Percentiles rank a stretch among this genome's conserved stretches.
phyloP scores from a whole-genome alignment of 257 asterid genomes.

The Cruciata laevipes region DNA sequence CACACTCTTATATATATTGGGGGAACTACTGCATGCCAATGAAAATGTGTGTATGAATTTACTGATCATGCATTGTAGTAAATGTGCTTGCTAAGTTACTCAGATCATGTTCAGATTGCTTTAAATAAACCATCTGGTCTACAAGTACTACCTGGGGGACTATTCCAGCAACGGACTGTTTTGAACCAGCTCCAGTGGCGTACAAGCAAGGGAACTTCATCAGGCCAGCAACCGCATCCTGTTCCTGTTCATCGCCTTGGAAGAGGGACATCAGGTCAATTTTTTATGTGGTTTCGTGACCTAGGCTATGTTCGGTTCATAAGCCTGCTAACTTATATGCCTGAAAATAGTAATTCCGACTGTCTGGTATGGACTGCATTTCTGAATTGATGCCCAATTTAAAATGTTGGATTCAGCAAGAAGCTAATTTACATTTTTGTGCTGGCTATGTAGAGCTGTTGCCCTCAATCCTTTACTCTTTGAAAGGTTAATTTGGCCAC shows the following conservation, averaged over 20 bases:
- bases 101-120: constrained; percentile 55
- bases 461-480: neutral
- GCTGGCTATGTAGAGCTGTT: neutral
- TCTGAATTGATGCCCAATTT: neutral
- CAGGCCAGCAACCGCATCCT: constrained; percentile 44
- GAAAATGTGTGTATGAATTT: neutral
- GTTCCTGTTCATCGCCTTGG: constrained; percentile 99
- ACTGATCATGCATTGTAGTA: neutral
- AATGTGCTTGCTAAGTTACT: constrained; percentile 6
- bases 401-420: neutral
- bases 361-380: neutral
- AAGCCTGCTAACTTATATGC: neutral
- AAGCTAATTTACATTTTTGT: neutral
- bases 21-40: neutral
- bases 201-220: constrained; percentile 28
- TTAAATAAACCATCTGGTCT: constrained; percentile 84
- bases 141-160: constrained; percentile 96
- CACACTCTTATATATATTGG: neutral
- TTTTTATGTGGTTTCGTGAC: constrained; percentile 14
- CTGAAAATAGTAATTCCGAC: neutral
- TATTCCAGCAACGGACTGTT: constrained; percentile 92
- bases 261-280: constrained; percentile 93
- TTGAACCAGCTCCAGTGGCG: constrained; percentile 78
- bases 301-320: neutral
- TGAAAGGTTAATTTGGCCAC: neutral